Base-by-base conservation (phyloP, 2,329 filamentous ascomycete species). In the Phoma sp. region DNA sequence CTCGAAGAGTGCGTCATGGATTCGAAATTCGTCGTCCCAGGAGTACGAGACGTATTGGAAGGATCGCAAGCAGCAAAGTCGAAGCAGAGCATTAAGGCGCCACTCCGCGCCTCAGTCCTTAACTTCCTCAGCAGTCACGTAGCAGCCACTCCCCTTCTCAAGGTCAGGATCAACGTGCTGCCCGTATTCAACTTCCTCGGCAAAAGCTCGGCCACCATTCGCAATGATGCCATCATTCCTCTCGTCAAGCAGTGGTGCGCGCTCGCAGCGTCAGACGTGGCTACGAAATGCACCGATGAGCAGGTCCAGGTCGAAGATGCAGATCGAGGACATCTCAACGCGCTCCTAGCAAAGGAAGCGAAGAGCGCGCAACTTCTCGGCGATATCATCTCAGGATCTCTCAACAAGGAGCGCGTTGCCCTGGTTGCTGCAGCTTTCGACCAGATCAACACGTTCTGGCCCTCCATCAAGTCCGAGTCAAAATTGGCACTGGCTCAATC, bases 1-100 rank as follows among this genome's bases (percentile, higher is more conserved):
- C 77, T 96, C 9, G 93, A 97, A 74, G 95, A 97, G 74, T 96
- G 89, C 67, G 82, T 94, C 3, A 84, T 97, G 62, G 92, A 98
- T 69, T 79, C 85, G 4, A 84, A 83, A 25, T 88, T 95, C 57
- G 81, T 96, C 39, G 78, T 83, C 24, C 84, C 84, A 19, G 82
- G 88, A 2, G 73, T 96, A 5, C 81, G 84, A 56, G 81, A 80
- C 29, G 76, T 82, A 0, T 72, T 95, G 10, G 85, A 88, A 62
- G 84, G 84, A 48, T 77, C 77, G 40, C 77, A 80, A 17, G 63
- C 61, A 2, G 51, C 39, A 8, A 63, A 68, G 6, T 43, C 64
- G 1, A 69, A 62, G 48, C 58, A 62, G 55, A 53, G 55, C 8
- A 60, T 88, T 45, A 88, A 87, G 65, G 82, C 91, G 58, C 78